Evolutionary conservation across 2,329 filamentous ascomycete genomes (phyloP), one percentile per base, ranked within the genome.

Genomic region (Neurospora crassa): DNA sequence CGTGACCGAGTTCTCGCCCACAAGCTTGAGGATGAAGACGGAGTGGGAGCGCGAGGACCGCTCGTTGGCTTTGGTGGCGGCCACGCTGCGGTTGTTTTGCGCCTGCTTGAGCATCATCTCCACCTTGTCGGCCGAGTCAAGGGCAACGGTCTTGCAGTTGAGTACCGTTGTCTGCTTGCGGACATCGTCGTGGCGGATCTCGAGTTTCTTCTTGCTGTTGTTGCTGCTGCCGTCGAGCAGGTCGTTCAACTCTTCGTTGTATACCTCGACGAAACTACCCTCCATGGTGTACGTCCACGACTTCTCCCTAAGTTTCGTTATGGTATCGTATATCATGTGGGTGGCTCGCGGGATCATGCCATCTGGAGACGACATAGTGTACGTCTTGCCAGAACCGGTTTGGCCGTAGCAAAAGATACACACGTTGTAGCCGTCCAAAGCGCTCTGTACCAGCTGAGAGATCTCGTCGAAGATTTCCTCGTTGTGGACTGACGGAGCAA

Each of bases 401-500:
- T 99, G 96, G 63, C 96, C 96, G 78, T 99, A 99, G 79, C 94
- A 97, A 82, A 99, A 97, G 74, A 99, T 98, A 81, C 95, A 98
- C 69, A 99, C 96, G 76, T 98, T 99, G 84, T 97, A 99, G 1
- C 96, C 96, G 78, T 99, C 96, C 47, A 99, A 86, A 0, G 96
- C 96, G 76, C 93, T 97, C 81, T 99, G 96, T 1, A 99, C 94
- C 42, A 99, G 88, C 79, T 99, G 96, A 71, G 93, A 96, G 78
- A 98, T 98, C 79, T 99, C 96, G 70, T 92, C 93, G 79, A 99
- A 99, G 1, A 99, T 90, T 75, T 97, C 91, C 20, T 89, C 85
- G 78, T 99, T 99, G 75, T 91, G 87, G 1, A 91, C 89, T 0
- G 83, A 81, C 0, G 94, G 94, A 0, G 90, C 87, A 78, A 99